These are phyloP conservation scores for Mariannaea sp. DNA, from an alignment of 2,329 filamentous ascomycete genomes.

Conservation along the genomic window DNA sequence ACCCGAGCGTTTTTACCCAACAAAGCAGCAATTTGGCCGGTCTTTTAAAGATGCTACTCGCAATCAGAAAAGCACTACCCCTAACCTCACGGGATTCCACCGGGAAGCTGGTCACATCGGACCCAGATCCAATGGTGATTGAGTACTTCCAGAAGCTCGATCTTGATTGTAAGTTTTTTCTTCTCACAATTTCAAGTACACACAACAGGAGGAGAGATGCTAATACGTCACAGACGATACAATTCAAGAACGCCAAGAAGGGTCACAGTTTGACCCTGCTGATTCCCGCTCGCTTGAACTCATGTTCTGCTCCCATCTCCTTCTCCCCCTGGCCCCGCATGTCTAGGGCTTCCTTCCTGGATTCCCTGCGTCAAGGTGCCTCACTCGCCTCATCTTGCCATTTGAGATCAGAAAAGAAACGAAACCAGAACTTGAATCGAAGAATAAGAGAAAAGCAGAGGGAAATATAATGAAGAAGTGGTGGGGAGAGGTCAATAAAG, in stretches of 20 bases:
- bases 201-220: no score
- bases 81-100: conserved; percentile 53
- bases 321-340: conserved; percentile 44
- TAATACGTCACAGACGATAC: conserved; percentile 38
- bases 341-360: neutral
- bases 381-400: conserved; percentile 9
- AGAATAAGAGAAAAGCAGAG: neutral
- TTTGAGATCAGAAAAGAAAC: conserved; percentile 1
- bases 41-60: conserved; percentile 64
- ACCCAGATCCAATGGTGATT: conserved; percentile 51
- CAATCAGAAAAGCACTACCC: conserved; percentile 64
- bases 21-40: conserved; percentile 64
- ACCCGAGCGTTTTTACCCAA: conserved; percentile 60
- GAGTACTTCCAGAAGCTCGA: conserved; percentile 61
- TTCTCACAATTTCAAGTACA: neutral
- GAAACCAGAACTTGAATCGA: neutral
- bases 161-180: conserved; percentile 58
- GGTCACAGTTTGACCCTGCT: conserved; percentile 55
- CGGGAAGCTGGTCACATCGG: conserved; percentile 54
- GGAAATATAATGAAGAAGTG: no score
- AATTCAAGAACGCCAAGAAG: conserved; percentile 52
- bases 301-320: conserved; percentile 54
- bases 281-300: conserved; percentile 58
- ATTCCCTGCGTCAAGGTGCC: conserved; percentile 1
- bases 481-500: no score